A percentile compares a stretch with the other conserved stretches of the same genome.
phyloP scores from a whole-genome alignment of 148 eudicot genomes.

The Selenicereus undatus region DNA sequence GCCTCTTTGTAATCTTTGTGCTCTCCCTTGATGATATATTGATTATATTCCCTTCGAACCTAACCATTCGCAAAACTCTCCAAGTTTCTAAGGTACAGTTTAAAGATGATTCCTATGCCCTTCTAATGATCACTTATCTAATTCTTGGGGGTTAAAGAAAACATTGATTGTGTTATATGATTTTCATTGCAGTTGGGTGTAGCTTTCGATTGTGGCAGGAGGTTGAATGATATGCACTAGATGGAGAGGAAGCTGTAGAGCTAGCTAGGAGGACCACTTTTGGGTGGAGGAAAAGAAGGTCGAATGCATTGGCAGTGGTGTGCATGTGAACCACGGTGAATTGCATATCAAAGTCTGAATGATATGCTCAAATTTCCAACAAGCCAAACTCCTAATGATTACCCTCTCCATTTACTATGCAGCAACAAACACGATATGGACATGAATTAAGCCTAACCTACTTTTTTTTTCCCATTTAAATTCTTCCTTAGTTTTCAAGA shows the following conservation, averaged over 20 bases:
- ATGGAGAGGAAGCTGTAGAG: not conserved
- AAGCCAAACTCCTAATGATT: not conserved
- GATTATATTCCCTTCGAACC: too few species aligned
- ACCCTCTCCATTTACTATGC: not conserved
- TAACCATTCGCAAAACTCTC: too few species aligned
- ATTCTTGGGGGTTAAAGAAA: too few species aligned
- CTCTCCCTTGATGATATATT: too few species aligned
- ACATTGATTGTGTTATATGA: too few species aligned
- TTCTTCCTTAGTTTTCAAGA: not conserved
- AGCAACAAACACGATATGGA: not conserved
- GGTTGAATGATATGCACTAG: not conserved
- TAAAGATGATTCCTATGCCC: too few species aligned
- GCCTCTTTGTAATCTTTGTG: too few species aligned
- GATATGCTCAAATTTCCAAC: not conserved
- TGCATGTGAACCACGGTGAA: not conserved
- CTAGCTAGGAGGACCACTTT: not conserved
- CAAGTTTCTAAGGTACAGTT: too few species aligned
- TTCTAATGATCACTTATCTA: too few species aligned
- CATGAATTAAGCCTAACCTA: not conserved
- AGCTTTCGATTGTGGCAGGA: not conserved
- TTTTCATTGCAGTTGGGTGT: not conserved
- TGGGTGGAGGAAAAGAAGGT: not conserved
- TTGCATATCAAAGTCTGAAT: not conserved
- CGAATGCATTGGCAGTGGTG: not conserved
- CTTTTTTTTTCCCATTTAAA: not conserved